Conservation (phyloP, 176 grass and related monocot genomes). For the Coix lacrymajobi region DNA sequence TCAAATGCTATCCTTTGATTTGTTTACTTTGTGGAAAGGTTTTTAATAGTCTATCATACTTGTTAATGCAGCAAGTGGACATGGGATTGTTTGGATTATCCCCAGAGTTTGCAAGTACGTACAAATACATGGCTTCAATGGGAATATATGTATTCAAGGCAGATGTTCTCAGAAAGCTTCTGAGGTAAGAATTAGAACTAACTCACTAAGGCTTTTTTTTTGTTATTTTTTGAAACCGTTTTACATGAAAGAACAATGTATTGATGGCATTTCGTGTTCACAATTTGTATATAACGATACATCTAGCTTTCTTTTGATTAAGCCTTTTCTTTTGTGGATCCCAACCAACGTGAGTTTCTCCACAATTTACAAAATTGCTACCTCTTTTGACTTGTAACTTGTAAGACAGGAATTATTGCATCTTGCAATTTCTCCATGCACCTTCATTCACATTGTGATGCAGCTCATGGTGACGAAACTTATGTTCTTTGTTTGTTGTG, state of each 20-base stretch:
- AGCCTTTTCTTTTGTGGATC: not conserved
- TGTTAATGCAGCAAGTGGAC: conserved; percentile 57
- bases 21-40: not conserved
- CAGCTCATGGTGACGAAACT: not conserved
- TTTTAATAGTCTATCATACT: not conserved
- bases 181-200: conserved; percentile 39
- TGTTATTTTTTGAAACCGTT: not conserved
- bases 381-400: not conserved
- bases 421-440: not conserved
- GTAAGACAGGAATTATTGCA: not conserved
- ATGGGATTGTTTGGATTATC: conserved; percentile 42
- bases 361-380: not conserved
- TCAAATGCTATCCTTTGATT: not conserved
- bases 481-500: conserved; percentile 2
- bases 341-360: not conserved
- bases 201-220: not conserved
- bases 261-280: not conserved
- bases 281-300: not conserved
- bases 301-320: not conserved
- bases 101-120: conserved; percentile 34
- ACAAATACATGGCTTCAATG: conserved; percentile 83
- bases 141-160: conserved; percentile 80
- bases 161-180: conserved; percentile 55
- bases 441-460: not conserved
- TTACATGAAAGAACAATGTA: not conserved